Evolutionary conservation across 2,329 filamentous ascomycete genomes (phyloP).

Genomic region (Sarocladium kiliense): DNA sequence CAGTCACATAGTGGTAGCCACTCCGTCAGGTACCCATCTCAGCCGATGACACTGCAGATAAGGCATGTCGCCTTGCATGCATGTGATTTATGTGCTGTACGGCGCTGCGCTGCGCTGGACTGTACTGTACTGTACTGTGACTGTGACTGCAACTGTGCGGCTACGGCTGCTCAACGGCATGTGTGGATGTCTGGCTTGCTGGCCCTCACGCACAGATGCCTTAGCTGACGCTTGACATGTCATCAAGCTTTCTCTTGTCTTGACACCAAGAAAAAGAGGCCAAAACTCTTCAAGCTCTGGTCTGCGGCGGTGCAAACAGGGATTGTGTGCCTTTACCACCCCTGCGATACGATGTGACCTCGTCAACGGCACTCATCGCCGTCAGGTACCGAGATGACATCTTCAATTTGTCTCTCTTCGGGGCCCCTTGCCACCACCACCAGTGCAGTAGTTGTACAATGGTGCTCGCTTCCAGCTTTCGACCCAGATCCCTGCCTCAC

Average conservation of each 20-base stretch:
- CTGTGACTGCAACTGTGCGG: too few relatives aligned
- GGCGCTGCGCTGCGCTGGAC: too few relatives aligned
- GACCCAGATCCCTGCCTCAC: background rate
- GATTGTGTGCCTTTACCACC: too few relatives aligned
- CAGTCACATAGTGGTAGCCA: too few relatives aligned
- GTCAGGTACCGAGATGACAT: constrained; percentile 4
- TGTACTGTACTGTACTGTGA: too few relatives aligned
- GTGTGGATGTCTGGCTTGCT: constrained; percentile 5
- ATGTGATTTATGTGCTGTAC: background rate
- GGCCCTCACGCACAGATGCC: constrained; percentile 2
- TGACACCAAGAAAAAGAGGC: too few relatives aligned
- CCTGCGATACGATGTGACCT: too few relatives aligned
- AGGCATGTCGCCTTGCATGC: background rate
- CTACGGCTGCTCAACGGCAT: too few relatives aligned
- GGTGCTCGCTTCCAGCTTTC: too few relatives aligned
- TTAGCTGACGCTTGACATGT: background rate
- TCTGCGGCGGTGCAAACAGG: too few relatives aligned
- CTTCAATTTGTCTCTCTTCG: background rate
- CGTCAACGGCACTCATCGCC: background rate
- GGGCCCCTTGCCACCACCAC: background rate
- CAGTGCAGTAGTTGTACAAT: too few relatives aligned
- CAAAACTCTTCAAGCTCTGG: too few relatives aligned
- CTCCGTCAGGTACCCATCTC: background rate
- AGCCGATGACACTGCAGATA: background rate
- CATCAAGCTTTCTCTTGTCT: background rate